Evolutionary conservation across 2,329 filamentous ascomycete species (phyloP).

Genomic region (Botrytis paeoniae): DNA sequence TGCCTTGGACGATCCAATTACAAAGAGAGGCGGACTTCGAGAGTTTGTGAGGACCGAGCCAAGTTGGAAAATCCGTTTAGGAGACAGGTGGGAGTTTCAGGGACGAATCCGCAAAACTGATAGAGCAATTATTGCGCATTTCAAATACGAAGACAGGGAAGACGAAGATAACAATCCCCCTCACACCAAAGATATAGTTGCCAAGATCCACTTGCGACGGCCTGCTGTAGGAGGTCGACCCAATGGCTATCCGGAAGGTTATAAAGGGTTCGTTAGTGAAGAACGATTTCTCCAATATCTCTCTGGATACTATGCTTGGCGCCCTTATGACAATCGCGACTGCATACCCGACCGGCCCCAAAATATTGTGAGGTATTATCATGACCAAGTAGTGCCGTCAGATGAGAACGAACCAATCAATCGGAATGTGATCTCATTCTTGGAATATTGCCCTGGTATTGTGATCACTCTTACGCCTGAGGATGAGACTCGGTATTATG

Average conservation of each 20-base stretch:
- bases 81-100: not conserved
- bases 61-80: not conserved
- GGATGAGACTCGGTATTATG: not conserved
- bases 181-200: not conserved
- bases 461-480: not conserved
- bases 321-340: not conserved
- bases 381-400: not conserved
- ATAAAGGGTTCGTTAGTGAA: not conserved
- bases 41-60: not conserved
- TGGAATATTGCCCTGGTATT: constrained; percentile 7
- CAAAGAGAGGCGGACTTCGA: not conserved
- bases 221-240: not conserved
- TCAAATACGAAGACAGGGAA: not conserved
- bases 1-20: not conserved
- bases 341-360: not conserved
- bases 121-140: not conserved
- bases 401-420: not conserved
- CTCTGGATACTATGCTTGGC: not conserved
- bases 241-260: not conserved
- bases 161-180: not conserved
- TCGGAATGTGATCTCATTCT: not conserved
- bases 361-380: not conserved
- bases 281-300: not conserved
- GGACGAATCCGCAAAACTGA: not conserved
- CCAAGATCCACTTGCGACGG: not conserved